Base-by-base conservation (phyloP, 2,329 filamentous ascomycete genomes). In the Boeremia exigua region DNA sequence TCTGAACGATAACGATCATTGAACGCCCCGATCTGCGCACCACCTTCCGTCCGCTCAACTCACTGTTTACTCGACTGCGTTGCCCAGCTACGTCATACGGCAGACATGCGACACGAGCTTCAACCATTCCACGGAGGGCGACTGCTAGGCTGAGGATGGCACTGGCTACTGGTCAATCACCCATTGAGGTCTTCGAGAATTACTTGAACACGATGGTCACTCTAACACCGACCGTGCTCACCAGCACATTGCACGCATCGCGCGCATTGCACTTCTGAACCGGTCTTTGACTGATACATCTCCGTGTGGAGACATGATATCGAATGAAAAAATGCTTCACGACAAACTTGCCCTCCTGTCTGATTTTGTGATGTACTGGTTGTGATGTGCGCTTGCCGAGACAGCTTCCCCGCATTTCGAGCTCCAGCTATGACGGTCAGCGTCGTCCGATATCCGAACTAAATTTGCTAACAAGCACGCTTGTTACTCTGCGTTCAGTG, bases 241-340 rank as follows among this genome's bases (percentile, higher is more conserved):
- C 42, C 14, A 34, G 47, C 27, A 47, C 46, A 37, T 68, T 62
- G 50, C 39, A 23, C 19, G 19, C 19, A 23, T 23, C 5, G 19
- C 46, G 30, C 10, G 44, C 30, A 59, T 52, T 52, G 58, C 53
- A 34, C 47, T 61, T 56, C 39, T 45, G 65, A 58, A 59, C 65
- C 66, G 64, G 66, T 65, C 73, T 76, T 76, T 76, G 73, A 67
- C 65, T 64, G 62, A 63, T 48, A 62, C 60, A 67, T 72, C 60
- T 68, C 71, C 69, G 67, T 72, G 72, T 75, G 71, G 69, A 73
- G 58, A 69, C 55, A 70, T 62, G 69, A 56, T 43, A 63, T 59
- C 61, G 68, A 68, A 73, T 70, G 63, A 67, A 69, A 67, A 68
- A 68, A 72, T 72, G 66, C 67, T 74, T 71, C 72, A 74, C 71